Conservation (phyloP, 2,329 filamentous ascomycete species). For the Stagonosporopsis chrysanthemi region DNA sequence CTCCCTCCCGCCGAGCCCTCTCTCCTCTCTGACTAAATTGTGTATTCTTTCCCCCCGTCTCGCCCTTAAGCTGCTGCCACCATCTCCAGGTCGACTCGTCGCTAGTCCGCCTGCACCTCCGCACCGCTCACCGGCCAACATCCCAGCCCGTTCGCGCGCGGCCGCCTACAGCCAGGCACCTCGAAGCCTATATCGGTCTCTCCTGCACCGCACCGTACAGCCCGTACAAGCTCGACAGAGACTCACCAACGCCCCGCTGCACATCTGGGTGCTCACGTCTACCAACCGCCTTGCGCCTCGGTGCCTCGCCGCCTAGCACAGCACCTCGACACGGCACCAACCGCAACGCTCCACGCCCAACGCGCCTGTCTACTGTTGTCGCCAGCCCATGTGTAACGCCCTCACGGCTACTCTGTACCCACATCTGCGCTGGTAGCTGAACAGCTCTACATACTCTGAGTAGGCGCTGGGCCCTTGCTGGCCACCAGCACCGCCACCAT, state of each 20-base stretch:
- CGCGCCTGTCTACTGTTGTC: constrained; percentile 12
- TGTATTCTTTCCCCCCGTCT: constrained; percentile 9
- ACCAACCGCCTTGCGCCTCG: not conserved
- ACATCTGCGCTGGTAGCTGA: constrained; percentile 49
- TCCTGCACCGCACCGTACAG: not conserved
- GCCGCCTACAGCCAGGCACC: constrained; percentile 19
- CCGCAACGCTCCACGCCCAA: constrained; percentile 9
- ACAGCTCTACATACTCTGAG: constrained; percentile 11
- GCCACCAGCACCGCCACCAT: constrained; percentile 45
- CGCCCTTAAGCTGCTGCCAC: constrained; percentile 1
- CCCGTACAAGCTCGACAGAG: constrained; percentile 1
- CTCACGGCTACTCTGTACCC: constrained; percentile 49
- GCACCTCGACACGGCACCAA: constrained; percentile 17
- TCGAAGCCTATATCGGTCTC: not conserved
- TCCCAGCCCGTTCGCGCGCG: constrained; percentile 15
- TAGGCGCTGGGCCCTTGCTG: constrained; percentile 33
- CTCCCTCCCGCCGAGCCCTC: constrained; percentile 15
- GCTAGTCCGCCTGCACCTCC: constrained; percentile 15
- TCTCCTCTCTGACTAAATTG: constrained; percentile 14
- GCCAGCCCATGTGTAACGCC: constrained; percentile 49
- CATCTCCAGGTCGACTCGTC: constrained; percentile 10
- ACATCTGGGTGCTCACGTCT: constrained; percentile 24
- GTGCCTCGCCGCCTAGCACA: constrained; percentile 11
- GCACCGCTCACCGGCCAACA: constrained; percentile 14
- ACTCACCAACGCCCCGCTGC: constrained; percentile 3